Evolutionary conservation across 1,284 basidiomycete genomes (phyloP).

Genomic region (Pisolithus thermaeus): DNA sequence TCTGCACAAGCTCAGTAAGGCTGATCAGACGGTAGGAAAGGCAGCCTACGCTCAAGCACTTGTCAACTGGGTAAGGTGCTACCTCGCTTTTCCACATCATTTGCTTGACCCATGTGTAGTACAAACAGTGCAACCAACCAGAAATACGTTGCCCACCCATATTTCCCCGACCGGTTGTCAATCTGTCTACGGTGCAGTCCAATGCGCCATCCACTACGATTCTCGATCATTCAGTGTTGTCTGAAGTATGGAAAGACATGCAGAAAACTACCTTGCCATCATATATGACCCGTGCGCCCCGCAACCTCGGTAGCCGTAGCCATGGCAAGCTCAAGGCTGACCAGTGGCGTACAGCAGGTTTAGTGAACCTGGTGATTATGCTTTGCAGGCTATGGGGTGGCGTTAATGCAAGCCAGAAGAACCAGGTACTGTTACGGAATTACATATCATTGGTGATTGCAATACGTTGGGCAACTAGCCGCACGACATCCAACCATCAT

Average conservation of each 20-base stretch:
- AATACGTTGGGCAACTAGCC: conserved; percentile 8
- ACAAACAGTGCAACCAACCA: neutral
- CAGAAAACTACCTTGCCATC: neutral
- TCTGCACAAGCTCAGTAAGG: neutral
- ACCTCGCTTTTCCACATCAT: too few species aligned
- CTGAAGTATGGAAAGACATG: conserved; percentile 3
- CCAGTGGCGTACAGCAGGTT: conserved; percentile 19
- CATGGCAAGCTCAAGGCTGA: conserved; percentile 24
- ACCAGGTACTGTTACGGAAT: conserved; percentile 15
- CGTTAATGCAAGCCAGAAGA: neutral
- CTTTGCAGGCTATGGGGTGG: conserved; percentile 14
- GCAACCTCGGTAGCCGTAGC: neutral
- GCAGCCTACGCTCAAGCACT: too few species aligned
- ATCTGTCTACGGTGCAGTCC: neutral
- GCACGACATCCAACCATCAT: conserved; percentile 4
- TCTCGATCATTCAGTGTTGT: neutral
- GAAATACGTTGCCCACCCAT: neutral
- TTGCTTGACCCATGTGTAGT: neutral
- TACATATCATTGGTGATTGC: conserved; percentile 17
- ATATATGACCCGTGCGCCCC: neutral
- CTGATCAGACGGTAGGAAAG: neutral
- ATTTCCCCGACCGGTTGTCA: neutral
- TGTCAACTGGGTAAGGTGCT: too few species aligned
- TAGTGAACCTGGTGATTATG: conserved; percentile 15
- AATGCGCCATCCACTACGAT: neutral